phyloP scores from a whole-genome alignment of 1,284 basidiomycete species.

The Dichomitus squalens region DNA sequence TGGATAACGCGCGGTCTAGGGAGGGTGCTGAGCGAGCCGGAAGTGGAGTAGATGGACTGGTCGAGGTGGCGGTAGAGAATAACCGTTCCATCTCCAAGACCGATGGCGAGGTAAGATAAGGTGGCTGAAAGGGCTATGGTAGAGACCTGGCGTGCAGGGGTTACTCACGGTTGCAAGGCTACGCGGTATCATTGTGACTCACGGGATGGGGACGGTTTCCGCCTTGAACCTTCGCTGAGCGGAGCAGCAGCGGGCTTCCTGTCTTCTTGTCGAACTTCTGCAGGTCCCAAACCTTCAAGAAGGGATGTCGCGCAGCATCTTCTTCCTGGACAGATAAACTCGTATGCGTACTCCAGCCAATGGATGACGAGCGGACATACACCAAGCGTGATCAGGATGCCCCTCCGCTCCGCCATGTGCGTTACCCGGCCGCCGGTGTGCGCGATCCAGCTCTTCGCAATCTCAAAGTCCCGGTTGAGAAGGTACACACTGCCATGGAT shows the following conservation, averaged over 20 bases:
- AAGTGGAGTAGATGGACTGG: conserved; percentile 75
- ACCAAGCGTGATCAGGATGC: conserved; percentile 82
- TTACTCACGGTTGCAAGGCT: not conserved
- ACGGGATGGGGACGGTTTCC: conserved; percentile 84
- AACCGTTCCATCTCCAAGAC: conserved; percentile 93
- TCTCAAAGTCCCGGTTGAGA: conserved; percentile 76
- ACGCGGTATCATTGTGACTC: conserved; percentile 26
- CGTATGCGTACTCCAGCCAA: not conserved
- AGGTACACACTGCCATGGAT: conserved; percentile 81
- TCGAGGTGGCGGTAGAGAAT: conserved; percentile 90
- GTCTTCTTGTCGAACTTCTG: conserved; percentile 75
- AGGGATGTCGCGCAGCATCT: conserved; percentile 67
- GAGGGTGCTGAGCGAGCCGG: conserved; percentile 64
- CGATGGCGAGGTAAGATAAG: conserved; percentile 88
- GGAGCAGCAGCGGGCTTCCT: conserved; percentile 67
- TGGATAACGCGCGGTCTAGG: conserved; percentile 83
- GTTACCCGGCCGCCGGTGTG: conserved; percentile 79
- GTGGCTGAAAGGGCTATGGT: conserved; percentile 79
- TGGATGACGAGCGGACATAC: conserved; percentile 48
- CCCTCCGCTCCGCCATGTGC: conserved; percentile 81
- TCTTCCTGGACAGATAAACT: conserved; percentile 64
- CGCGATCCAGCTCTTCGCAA: conserved; percentile 74
- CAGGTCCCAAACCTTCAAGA: conserved; percentile 91
- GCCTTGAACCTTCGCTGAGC: conserved; percentile 79
- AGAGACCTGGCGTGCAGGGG: conserved; percentile 58